These are phyloP conservation scores for Sphaerobolus stellatus DNA, from an alignment of 1,284 basidiomycete species.

Conservation along the genomic window DNA sequence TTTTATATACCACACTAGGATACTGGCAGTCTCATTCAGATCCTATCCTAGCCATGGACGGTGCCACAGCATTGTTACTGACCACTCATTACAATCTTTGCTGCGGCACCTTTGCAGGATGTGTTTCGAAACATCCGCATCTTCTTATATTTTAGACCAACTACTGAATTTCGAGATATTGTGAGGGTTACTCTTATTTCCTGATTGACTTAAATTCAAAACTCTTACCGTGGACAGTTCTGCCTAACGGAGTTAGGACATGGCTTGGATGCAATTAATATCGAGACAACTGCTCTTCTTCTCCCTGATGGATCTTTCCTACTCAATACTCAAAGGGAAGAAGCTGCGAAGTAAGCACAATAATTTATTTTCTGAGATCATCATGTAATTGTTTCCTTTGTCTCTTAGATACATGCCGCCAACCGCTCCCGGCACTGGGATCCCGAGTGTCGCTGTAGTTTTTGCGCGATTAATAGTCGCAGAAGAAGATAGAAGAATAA, in stretches of 20 bases:
- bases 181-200: constrained; percentile 30
- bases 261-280: constrained; percentile 56
- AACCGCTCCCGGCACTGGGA: constrained; percentile 49
- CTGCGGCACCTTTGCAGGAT: constrained; percentile 42
- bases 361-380: not conserved
- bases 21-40: constrained; percentile 45
- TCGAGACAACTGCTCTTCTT: constrained; percentile 58
- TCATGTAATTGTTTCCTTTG: constrained; percentile 7
- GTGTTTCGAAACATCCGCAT: constrained; percentile 31
- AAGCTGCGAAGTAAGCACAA: constrained; percentile 52
- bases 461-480: constrained; percentile 53
- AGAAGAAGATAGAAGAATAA: constrained; percentile 45
- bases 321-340: constrained; percentile 52
- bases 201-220: not conserved
- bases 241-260: constrained; percentile 57
- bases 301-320: constrained; percentile 45
- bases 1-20: constrained; percentile 32
- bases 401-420: constrained; percentile 55
- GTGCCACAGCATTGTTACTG: constrained; percentile 35
- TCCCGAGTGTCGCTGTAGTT: constrained; percentile 52
- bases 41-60: constrained; percentile 37
- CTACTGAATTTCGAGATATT: constrained; percentile 31
- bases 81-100: constrained; percentile 46
- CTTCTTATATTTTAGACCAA: constrained; percentile 28
- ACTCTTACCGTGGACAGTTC: constrained; percentile 36